These are phyloP conservation scores for Blastobotrys serpentis DNA, from an alignment of 1,139 yeast species.

Conservation along the genomic window DNA sequence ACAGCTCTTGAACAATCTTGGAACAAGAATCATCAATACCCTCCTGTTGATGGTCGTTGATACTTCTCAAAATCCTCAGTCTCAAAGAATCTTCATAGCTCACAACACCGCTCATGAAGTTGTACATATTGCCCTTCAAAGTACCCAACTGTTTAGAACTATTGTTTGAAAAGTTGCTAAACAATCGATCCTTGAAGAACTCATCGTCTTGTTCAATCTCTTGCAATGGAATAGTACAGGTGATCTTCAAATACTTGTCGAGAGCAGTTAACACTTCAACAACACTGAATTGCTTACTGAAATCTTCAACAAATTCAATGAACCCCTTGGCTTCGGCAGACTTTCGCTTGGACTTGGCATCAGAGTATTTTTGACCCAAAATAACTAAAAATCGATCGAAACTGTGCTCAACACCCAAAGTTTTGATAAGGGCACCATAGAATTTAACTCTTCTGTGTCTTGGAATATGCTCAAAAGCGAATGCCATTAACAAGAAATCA, in stretches of 20 bases:
- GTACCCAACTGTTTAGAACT: conserved; percentile 38
- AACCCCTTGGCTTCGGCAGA: conserved; percentile 62
- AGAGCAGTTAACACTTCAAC: conserved; percentile 67
- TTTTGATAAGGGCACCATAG: conserved; percentile 71
- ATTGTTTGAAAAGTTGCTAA: conserved; percentile 45
- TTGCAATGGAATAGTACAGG: conserved; percentile 31
- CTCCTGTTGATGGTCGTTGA: conserved; percentile 27
- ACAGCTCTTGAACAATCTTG: conserved; percentile 23
- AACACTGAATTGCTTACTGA: conserved; percentile 65
- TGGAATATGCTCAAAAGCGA: conserved; percentile 94
- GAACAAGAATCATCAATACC: conserved; percentile 23
- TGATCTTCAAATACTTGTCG: conserved; percentile 48
- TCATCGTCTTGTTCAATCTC: conserved; percentile 42
- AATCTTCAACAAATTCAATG: conserved; percentile 68
- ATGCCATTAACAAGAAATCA: conserved; percentile 82
- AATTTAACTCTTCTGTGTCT: conserved; percentile 90
- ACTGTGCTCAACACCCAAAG: conserved; percentile 67
- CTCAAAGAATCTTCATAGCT: conserved; percentile 32
- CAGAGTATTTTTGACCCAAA: conserved; percentile 74
- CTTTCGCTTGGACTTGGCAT: conserved; percentile 54
- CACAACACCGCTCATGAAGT: conserved; percentile 39
- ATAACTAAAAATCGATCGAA: conserved; percentile 73
- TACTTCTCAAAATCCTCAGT: conserved; percentile 41
- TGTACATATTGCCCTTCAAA: conserved; percentile 53
- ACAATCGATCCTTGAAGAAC: conserved; percentile 56